phyloP scores from a whole-genome alignment of 257 asterid species.

The Solanum clarkiae region DNA sequence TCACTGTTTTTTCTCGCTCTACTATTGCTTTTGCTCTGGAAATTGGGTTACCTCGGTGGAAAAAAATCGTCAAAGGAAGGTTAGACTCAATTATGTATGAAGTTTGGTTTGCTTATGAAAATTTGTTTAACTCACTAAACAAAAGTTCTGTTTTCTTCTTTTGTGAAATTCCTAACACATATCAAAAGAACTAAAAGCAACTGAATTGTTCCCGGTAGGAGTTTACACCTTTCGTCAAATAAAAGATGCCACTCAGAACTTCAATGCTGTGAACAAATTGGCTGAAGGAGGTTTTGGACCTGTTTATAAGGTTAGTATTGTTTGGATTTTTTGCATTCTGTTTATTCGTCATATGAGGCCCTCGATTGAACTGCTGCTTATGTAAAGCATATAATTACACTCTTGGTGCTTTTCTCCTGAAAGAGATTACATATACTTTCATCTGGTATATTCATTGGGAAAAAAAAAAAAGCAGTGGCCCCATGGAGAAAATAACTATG shows the following conservation, averaged over 20 bases:
- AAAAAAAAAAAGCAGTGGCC: background rate
- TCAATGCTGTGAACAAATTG: background rate
- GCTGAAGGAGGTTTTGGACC: conserved; percentile 12
- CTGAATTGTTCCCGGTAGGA: conserved; percentile 10
- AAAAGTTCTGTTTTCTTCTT: background rate
- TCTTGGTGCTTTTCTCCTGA: background rate
- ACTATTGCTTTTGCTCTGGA: background rate
- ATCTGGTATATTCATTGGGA: background rate
- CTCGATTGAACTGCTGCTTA: background rate
- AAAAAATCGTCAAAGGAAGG: background rate
- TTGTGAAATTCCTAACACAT: background rate
- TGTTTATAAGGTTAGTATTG: conserved; percentile 4
- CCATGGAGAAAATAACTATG: background rate
- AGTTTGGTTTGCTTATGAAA: background rate
- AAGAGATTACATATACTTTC: background rate
- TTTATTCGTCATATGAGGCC: background rate
- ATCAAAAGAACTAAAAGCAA: background rate
- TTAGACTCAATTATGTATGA: background rate
- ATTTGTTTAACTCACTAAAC: background rate
- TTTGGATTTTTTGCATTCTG: background rate
- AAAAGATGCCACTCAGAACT: conserved; percentile 9
- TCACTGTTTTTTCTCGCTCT: background rate
- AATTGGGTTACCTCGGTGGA: conserved; percentile 3
- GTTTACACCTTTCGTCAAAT: conserved; percentile 2
- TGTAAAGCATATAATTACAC: background rate